phyloP scores from a whole-genome alignment of 75 land plant species.

The Pinus albicaulis region DNA sequence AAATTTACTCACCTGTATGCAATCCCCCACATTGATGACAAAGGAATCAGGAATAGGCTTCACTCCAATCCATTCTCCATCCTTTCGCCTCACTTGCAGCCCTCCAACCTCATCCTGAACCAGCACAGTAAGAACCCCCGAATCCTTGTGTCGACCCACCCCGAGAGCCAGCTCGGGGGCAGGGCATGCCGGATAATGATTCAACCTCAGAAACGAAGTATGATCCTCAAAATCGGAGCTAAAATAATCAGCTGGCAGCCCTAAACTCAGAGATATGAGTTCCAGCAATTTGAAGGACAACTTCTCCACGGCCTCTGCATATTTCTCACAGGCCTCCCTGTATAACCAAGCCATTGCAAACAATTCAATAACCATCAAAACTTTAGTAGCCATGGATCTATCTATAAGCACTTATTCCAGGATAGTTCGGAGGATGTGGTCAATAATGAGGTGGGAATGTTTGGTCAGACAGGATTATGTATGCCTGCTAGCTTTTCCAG shows the following conservation, averaged over 20 bases:
- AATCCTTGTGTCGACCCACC: conserved; percentile 59
- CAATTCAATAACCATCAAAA: background rate
- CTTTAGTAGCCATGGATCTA: background rate
- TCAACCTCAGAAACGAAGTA: conserved; percentile 31
- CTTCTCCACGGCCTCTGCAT: conserved; percentile 27
- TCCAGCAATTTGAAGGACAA: conserved; percentile 57
- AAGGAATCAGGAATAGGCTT: conserved; percentile 30
- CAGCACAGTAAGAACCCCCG: conserved; percentile 44
- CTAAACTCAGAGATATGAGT: conserved; percentile 39
- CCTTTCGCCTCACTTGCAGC: conserved; percentile 27
- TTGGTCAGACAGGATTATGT: no score
- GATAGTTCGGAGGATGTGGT: no score
- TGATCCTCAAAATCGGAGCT: conserved; percentile 8
- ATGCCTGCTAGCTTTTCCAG: no score
- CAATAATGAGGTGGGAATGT: no score
- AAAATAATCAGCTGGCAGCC: conserved; percentile 26
- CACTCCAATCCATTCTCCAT: conserved; percentile 49
- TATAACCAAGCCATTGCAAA: background rate
- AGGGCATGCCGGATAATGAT: conserved; percentile 53
- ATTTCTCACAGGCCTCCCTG: conserved; percentile 37
- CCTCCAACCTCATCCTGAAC: conserved; percentile 49
- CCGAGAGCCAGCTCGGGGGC: conserved; percentile 44
- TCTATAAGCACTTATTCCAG: background rate
- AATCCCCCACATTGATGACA: conserved; percentile 58
- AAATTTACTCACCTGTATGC: conserved; percentile 50